Evolutionary conservation across 2,329 filamentous ascomycete genomes (phyloP), one percentile per base, ranked within the genome.

Genomic region (Colletotrichum sp.): DNA sequence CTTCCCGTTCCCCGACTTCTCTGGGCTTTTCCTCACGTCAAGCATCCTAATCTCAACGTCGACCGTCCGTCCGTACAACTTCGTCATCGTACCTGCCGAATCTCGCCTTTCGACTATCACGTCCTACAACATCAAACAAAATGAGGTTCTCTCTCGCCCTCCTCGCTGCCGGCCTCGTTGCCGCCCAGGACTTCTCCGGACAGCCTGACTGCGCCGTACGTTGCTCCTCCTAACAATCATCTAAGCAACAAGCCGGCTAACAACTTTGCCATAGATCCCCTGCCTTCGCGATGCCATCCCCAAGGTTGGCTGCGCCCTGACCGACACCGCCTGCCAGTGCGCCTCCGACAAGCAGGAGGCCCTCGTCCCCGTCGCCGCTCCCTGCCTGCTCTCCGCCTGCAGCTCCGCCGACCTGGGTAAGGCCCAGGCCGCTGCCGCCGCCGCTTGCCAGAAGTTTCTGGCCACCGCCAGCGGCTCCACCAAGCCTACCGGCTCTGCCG

Each of bases 121-220:
- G 9, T 52, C 38, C 67, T 14, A 14, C 64, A 26, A 28, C 30
- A 65, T 62, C 30, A 70, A 30, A 76, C 82, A 86, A 78, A 24
- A 88, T 88, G 86, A 88, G 87, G 85, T 77, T 81, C 78, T 67
- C 81, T 55, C 76, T 84, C 72, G 74, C 84, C 36, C 67, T 84
- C 69, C 75, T 84, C 66, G 82, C 81, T 52, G 82, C 80, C 64
- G 81, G 84, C 80, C 75, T 86, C 48, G 85, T 81, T 56, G 81
- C 82, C 65, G 86, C 85, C 36, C 85, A 87, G 79, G 77, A 84
- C 78, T 80, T 86, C 65, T 55, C 75, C 30, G 83, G 80, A 48
- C 77, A 84, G 71, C 84, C 86, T 62, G 21, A 78, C 7, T 88
- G 86, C 77, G 85, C 86, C 78, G 86, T 88, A 84, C 76, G 86